Base-by-base conservation (phyloP, 768 basidiomycete genomes). In the Boletus pseudo-olivaceus region DNA sequence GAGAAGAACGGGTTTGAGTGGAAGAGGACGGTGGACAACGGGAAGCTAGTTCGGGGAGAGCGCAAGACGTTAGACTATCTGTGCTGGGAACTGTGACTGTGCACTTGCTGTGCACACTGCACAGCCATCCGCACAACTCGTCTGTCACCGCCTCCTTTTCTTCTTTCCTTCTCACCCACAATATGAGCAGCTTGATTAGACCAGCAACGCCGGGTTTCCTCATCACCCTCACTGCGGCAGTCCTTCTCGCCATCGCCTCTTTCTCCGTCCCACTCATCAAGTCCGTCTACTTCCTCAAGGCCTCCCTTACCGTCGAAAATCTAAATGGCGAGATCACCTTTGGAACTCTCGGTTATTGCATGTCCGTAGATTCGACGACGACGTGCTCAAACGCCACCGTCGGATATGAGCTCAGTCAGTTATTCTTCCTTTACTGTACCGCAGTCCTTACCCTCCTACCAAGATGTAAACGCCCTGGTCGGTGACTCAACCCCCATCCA, bases 211-310 rank as follows among this genome's bases (percentile, higher is more conserved):
- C 94, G 33, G 95, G 93, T 39, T 93, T 94, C 65, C 39, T 96
- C 47, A 77, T 92, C 58, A 93, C 90, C 19, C 79, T 92, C 49
- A 67, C 77, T n/a, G 91, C 93, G 0, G 85, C 93, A 7, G 70
- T 80, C 54, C 77, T 96, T 41, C 82, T 98, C 53, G 88, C 87
- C 15, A 72, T 96, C 42, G 94, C 95, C 23, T 86, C 89, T 39
- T 96, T 98, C 74, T 90, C 87, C 51, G 91, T 93, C 9, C 97
- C 96, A 0, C 83, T 85, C 66, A 77, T 97, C 78, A 96, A 92
- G 70, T 85, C 87, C 2, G 74, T 98, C 40, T 94, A 81, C 75
- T 96, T 98, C 73, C 85, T 98, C 65, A 84, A 87, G 67, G 93
- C 91, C 1, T 78, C 73, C 26, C 75, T 92, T 41, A 58, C 76